Evolutionary conservation across 352 stramenopile genomes (phyloP), one percentile per base, ranked within the genome.

Genomic region (Pythium volutum): DNA sequence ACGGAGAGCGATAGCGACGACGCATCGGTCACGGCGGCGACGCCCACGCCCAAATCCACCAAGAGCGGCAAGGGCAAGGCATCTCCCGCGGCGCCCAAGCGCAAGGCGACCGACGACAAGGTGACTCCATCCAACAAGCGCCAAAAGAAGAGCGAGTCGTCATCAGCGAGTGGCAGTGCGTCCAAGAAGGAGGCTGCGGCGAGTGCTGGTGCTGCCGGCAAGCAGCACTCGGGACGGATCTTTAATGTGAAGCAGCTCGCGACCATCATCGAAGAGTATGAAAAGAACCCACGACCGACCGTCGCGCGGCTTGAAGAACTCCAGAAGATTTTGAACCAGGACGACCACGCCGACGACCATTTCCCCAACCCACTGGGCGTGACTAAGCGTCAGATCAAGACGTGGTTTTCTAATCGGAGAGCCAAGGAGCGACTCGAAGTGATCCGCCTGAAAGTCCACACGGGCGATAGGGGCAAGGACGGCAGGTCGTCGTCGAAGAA

Each of bases 201-300:
- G 26, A 45, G 7, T 45, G 38, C 48, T n/a, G 45, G 58, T 27
- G 18, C 49, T 14, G 15, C 27, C 15, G 18, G 38, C 16, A 68
- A 64, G 55, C 55, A 71, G 51, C 76, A 88, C 33, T 61, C 76
- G 18, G 84, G 81, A 15, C 82, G 82, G 55, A 85, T 93, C 55
- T 94, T 92, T 41, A 94, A 91, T 54, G 77, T 93, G 31, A 92
- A 93, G 63, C 85, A 94, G 68, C 72, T 94, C 9, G 81, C 81
- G 22, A 89, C 79, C 38, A 88, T 94, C 36, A 89, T 91, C 46
- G 85, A 91, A 59, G 80, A 89, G 62, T 94, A 93, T 55, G 85
- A 92, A 65, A 89, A 91, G 69, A 93, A 88, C 47, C 77, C 83
- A 25, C 74, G 77, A 3, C 85, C 85, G 23, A 88, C 66, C 38